Percentiles rank a stretch among this genome's conserved stretches.
Conservation (phyloP, 257 asterid species). For the Gentiana macrophylla region DNA sequence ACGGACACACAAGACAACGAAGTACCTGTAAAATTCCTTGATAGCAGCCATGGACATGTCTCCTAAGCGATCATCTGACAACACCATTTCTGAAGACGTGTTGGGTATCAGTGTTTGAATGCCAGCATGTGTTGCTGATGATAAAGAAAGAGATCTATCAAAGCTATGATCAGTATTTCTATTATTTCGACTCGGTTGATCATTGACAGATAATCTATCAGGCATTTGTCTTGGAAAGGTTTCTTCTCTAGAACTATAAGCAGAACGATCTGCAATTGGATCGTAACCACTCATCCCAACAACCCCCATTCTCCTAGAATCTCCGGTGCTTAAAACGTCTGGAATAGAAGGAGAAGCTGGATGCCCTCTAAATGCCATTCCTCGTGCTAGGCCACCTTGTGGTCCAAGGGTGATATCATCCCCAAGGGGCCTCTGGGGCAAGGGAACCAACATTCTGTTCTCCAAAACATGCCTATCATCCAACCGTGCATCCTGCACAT, state of each 20-base stretch:
- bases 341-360: constrained; percentile 33
- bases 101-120: constrained; percentile 21
- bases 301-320: constrained; percentile 36
- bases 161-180: constrained; percentile 13
- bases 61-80: constrained; percentile 45
- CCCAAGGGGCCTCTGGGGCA: constrained; percentile 63
- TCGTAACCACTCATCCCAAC: constrained; percentile 48
- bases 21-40: constrained; percentile 79
- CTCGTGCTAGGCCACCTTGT: constrained; percentile 87
- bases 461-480: constrained; percentile 57
- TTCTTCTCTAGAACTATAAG: constrained; percentile 59
- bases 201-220: constrained; percentile 39
- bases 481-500: constrained; percentile 54
- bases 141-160: constrained; percentile 22
- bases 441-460: constrained; percentile 53
- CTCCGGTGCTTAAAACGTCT: constrained; percentile 37
- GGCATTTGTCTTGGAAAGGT: constrained; percentile 35
- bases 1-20: constrained; percentile 3
- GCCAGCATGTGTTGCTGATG: constrained; percentile 34
- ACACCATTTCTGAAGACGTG: constrained; percentile 39
- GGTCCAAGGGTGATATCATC: constrained; percentile 91
- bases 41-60: constrained; percentile 66
- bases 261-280: constrained; percentile 44
- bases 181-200: constrained; percentile 29
- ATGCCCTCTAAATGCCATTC: constrained; percentile 77